Evolutionary conservation across 345 rosid species (phyloP).

Genomic region (Boechera retrofracta): DNA sequence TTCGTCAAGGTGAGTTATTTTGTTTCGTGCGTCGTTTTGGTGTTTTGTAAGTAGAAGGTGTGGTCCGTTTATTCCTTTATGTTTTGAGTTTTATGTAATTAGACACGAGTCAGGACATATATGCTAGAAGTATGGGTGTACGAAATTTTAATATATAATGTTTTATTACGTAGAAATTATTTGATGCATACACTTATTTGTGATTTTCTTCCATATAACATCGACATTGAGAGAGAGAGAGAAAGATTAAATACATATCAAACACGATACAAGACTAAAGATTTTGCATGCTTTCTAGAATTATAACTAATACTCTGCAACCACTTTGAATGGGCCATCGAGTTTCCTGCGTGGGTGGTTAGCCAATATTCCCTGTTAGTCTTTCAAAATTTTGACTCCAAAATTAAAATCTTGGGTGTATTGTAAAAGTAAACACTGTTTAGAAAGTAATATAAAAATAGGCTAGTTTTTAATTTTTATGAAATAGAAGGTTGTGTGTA

Average conservation of each 20-base stretch:
- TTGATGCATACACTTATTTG: background rate
- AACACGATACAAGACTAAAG: background rate
- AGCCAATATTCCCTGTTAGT: conserved; percentile 27
- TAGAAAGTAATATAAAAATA: no score
- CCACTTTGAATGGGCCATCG: conserved; percentile 37
- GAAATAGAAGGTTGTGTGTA: no score
- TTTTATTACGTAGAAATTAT: background rate
- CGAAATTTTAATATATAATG: background rate
- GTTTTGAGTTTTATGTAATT: conserved; percentile 33
- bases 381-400: conserved; percentile 34
- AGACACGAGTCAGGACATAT: conserved; percentile 15
- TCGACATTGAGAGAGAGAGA: background rate
- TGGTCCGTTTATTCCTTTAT: conserved; percentile 6
- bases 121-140: conserved; percentile 1
- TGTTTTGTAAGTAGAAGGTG: conserved; percentile 18
- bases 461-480: no score
- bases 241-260: background rate
- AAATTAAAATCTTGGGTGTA: no score
- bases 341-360: conserved; percentile 40
- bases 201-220: background rate
- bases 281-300: conserved; percentile 24
- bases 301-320: conserved; percentile 40
- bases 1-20: conserved; percentile 12
- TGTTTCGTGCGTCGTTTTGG: conserved; percentile 28
- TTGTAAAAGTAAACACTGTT: no score